Evolutionary conservation across 2,329 filamentous ascomycete genomes (phyloP), one percentile per base, ranked within the genome.

Genomic region (Monosporascus cannonballus): DNA sequence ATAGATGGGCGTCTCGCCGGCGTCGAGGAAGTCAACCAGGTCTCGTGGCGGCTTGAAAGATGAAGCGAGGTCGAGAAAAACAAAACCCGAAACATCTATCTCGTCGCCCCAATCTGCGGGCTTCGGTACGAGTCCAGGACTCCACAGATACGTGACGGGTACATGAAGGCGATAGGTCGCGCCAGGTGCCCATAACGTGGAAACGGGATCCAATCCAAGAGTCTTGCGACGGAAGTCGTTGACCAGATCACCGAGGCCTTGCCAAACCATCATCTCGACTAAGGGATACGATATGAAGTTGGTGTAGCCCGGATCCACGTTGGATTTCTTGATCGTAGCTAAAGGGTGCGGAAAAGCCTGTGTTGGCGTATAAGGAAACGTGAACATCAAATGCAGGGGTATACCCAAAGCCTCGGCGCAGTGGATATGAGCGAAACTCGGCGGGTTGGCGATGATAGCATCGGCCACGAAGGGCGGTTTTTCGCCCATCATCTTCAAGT

Each of bases 211-310:
- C 0, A 93, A 71, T 1, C 79, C 80, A 1, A 93, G 72, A 0
- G 83, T 89, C 51, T 84, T 81, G 5, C 83, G 76, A 47, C 89
- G 78, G 60, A 92, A 90, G 27, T 82, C 75, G 62, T 93, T 93
- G 58, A 93, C 80, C 27, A 93, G 71, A 65, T 92, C 89, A 2
- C 89, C 89, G 1, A 93, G 75, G 0, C 91, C 92, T 68, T 96
- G 90, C 91, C 91, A 96, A 1, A 90, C 87, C 79, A 93, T 89
- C 81, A 90, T 86, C 65, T 93, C 89, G 1, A 93, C 87, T 37
- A 93, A 71, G 0, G 87, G 84, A 64, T 92, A 94, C 2, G 83
- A 87, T 66, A 93, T 89, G 64, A 89, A 90, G 67, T 93, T 94
- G 14, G 85, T 83, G 64, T 89, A 89, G 20, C 81, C 83, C 1